Evolutionary conservation across 495 filamentous ascomycete species (phyloP), one percentile per base, ranked within the genome.

Genomic region (Penicillium desertorum): DNA sequence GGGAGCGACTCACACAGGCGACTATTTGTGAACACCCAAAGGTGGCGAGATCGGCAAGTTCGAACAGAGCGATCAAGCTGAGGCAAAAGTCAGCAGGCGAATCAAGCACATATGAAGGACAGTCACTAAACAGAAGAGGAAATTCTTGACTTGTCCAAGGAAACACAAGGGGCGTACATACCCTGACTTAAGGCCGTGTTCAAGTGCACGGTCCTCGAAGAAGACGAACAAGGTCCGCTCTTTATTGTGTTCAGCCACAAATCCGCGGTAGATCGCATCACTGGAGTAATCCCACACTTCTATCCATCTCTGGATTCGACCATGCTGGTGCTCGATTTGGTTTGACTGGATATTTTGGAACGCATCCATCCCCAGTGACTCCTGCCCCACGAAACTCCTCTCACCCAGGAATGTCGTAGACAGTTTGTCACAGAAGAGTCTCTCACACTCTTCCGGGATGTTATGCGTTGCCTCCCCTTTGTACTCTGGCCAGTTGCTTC

Each of bases 401-500:
- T 95, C 92, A 96, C 88, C 92, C 84, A 91, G 87, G 86, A 97
- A 95, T 80, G 88, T 89, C 77, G 85, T 76, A 74, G 81, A 86
- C 87, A 97, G 84, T 79, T 83, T 88, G 84, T 92, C 89, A 81
- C 92, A 97, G 83, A 97, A 94, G 83, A 97, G 92, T 78, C 92
- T 97, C 92, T 96, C 92, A 97, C 92, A 95, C 90, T 96, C 91
- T 90, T 85, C 92, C 90, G 87, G 89, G 81, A 97, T 96, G 79
- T 84, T 86, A 76, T 90, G 85, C 87, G 88, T 83, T 84, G 92
- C 92, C 89, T 90, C 92, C 88, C 86, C 87, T 82, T 83, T 83
- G 69, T 84, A 71, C 71, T 76, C 80, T 72, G 68, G 56, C 67
- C 67, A 58, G 54, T 59, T 64, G 34, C 67, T 65, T 45, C 67